Percentiles rank a stretch among this genome's conserved stretches.
Conservation (phyloP, 1,284 basidiomycete species). For the Coniferiporia weirii region DNA sequence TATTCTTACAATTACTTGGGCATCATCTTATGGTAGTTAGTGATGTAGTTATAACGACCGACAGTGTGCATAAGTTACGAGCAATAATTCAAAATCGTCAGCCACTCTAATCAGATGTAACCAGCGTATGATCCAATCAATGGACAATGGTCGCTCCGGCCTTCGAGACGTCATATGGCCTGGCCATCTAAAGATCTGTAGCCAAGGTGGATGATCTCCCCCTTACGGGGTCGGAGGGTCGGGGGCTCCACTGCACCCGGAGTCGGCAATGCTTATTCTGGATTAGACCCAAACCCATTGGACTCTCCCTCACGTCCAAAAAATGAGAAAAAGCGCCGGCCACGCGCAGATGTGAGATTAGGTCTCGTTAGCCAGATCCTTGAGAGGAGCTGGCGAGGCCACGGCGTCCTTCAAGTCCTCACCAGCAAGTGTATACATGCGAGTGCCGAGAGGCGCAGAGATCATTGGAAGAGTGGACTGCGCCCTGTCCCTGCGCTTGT, state of each 20-base stretch:
- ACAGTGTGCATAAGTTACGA: background rate
- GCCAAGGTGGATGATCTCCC: slow-evolving; percentile 58
- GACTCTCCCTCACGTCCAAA: background rate
- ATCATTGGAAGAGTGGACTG: slow-evolving; percentile 7
- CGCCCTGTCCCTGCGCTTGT: slow-evolving; percentile 2
- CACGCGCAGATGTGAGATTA: background rate
- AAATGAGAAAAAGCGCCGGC: background rate
- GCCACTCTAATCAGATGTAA: slow-evolving; percentile 37
- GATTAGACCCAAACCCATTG: background rate
- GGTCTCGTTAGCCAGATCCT: background rate
- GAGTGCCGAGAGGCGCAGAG: slow-evolving; percentile 4
- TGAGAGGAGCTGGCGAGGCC: background rate
- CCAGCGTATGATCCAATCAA: slow-evolving; percentile 71
- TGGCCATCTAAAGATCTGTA: slow-evolving; percentile 74
- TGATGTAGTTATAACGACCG: background rate
- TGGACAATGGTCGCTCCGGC: slow-evolving; percentile 74
- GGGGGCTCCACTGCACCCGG: background rate
- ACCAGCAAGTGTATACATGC: background rate
- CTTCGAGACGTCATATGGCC: slow-evolving; percentile 70
- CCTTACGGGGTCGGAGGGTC: slow-evolving; percentile 28
- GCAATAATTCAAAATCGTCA: background rate
- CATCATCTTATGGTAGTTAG: too few species aligned
- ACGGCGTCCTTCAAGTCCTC: background rate
- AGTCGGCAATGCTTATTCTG: too few species aligned
- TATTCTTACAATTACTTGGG: too few species aligned